phyloP scores from a whole-genome alignment of 805 yeast species.

The Wickerhamiella sorbophila region DNA sequence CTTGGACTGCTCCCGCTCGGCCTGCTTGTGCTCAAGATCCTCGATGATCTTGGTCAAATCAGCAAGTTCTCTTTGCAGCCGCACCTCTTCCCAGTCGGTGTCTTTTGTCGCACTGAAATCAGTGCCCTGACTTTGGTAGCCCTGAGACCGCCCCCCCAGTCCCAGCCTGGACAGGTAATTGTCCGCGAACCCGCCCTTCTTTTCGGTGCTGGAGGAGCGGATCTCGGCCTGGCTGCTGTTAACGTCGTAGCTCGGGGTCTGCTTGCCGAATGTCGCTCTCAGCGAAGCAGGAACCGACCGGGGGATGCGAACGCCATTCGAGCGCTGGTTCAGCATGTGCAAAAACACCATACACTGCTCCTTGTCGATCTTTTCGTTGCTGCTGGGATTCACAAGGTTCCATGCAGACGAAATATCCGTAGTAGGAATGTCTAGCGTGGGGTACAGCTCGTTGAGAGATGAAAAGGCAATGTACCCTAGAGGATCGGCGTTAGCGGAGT shows the following conservation, averaged over 20 bases:
- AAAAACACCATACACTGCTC: slow-evolving; percentile 83
- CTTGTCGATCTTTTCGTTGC: slow-evolving; percentile 74
- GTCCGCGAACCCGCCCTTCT: slow-evolving; percentile 20
- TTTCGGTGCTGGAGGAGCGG: slow-evolving; percentile 5
- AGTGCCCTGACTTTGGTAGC: slow-evolving; percentile 41
- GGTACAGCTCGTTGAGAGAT: slow-evolving; percentile 53
- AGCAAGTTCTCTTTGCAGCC: slow-evolving; percentile 62
- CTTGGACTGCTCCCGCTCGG: slow-evolving; percentile 8
- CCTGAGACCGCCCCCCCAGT: slow-evolving; percentile 27
- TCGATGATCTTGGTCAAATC: slow-evolving; percentile 56
- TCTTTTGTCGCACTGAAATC: slow-evolving; percentile 39
- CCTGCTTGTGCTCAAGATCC: slow-evolving; percentile 34
- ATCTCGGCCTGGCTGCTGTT: slow-evolving; percentile 38
- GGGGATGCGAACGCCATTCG: slow-evolving; percentile 73
- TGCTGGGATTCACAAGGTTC: slow-evolving; percentile 88
- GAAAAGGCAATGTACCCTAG: slow-evolving; percentile 71
- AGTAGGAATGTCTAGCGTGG: slow-evolving; percentile 62
- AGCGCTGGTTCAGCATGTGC: slow-evolving; percentile 83
- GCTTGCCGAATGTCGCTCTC: slow-evolving; percentile 82
- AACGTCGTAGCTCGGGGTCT: slow-evolving; percentile 48
- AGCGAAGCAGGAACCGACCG: slow-evolving; percentile 87
- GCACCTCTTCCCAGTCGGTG: slow-evolving; percentile 88
- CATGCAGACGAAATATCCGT: slow-evolving; percentile 82
- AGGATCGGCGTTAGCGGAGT: slow-evolving; percentile 56
- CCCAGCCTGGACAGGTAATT: slow-evolving; percentile 24